Evolutionary conservation across 768 basidiomycete species (phyloP), one percentile per base, ranked within the genome.

Genomic region (Tylopilus rubrobrunneus): DNA sequence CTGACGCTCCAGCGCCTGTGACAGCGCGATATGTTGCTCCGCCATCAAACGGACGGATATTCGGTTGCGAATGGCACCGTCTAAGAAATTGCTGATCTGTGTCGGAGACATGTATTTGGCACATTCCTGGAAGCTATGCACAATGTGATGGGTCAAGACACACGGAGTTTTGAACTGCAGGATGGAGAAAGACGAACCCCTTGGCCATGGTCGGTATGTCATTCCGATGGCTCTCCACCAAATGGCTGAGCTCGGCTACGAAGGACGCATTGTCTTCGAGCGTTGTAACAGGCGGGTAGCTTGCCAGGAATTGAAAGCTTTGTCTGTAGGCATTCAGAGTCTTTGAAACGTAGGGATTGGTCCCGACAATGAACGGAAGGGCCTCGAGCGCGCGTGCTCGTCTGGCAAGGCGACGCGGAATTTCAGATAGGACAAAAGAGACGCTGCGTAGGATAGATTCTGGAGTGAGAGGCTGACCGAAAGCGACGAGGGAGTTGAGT

Each of bases 181-280:
- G 41, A 29, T 55, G 25, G 27, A 48, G n/a, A 51, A 56, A 34
- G 56, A 67, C 67, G 48, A 57, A 86, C 90, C 92, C 92, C 72
- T 92, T 92, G 4, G 92, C 92, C 81, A 95, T 82, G 14, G 86
- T 87, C 1, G 92, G 92, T 47, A 95, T 90, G 67, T 95, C 93
- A 69, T 94, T 87, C 1, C 87, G 79, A 65, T 95, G 92, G 49
- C 78, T 76, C 55, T 82, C 80, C 4, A 95, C 91, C 19, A 95
- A 71, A 34, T 77, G 75, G 41, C 83, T 80, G n/a, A 95, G 75
- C 56, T 83, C 76, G 47, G 80, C 76, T 1, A 85, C 80, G 60
- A 94, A 92, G 15, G 69, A 66, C 5, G 75, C 74, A 58, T 94
- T 95, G 56, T 90, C 85, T 50, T 82, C 78, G 25, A 90, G 73